Evolutionary conservation across 306 rosid species (phyloP), one percentile per base, ranked within the genome.

Genomic region (Elaeagnus macrophylla): DNA sequence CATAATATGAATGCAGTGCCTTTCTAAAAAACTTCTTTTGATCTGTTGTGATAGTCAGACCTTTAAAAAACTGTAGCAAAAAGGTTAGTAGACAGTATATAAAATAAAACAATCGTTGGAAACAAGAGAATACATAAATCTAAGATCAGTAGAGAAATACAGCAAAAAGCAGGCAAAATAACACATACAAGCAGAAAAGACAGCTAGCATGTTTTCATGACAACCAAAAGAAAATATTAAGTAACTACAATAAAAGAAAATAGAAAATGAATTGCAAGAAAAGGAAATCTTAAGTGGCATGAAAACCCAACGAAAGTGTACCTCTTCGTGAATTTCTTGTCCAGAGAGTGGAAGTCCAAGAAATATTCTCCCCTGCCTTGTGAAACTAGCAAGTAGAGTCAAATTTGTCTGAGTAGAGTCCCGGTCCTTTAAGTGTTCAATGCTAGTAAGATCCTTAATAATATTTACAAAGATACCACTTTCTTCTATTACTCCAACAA

Each of bases 301-400:
- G 14, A 16, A 20, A 39, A 37, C 50, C 61, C 45, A 57, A 32
- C 62, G 56, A 60, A 53, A 45, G 15, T 36, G 35, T 74, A 93
- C 99, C 89, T 93, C 96, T 65, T 82, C 96, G 41, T 80, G 81
- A 72, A 88, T 64, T 72, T 84, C 94, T 47, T 79, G 94, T 59
- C 94, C 99, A 73, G 77, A 53, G 14, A 76, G 77, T 55, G 84
- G 65, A 75, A 93, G 80, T 53, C 95, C 94, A 39, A 93, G 72
- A 75, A 93, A 83, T 62, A 84, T 69, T 74, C 99, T 93, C 51
- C 95, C 99, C 66, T 93, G 99, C 43, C 96, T 93, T 65, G 95
- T 93, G 82, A 93, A 93, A 81, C 99, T 93, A 56, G 96, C 87
- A 72, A 93, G 96, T 69, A 93, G 96, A 59, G 99, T 84, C 81